phyloP scores from a whole-genome alignment of 441 rosid species.

The Populus hybrid region DNA sequence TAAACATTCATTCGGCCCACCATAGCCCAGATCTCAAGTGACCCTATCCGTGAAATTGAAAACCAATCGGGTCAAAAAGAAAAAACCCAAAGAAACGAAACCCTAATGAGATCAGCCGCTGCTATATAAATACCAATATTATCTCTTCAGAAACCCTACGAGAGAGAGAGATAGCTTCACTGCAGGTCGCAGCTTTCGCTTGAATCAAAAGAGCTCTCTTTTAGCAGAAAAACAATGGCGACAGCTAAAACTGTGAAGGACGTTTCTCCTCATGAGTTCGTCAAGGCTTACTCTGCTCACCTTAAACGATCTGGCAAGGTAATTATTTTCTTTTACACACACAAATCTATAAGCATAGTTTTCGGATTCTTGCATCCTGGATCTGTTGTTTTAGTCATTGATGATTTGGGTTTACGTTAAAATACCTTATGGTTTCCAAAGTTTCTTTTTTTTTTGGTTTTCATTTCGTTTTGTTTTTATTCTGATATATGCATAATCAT shows the following conservation, averaged over 20 bases:
- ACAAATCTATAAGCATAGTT: neutral
- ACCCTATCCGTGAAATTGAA: neutral
- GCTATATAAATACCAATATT: neutral
- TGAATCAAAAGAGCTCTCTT: neutral
- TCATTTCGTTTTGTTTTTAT: too few species aligned
- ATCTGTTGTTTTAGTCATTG: neutral
- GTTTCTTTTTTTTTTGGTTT: neutral
- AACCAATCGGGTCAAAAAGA: too few species aligned
- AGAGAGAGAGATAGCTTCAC: neutral
- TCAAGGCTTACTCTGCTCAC: conserved; percentile 33
- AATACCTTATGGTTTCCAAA: neutral
- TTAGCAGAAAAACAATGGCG: conserved; percentile 10
- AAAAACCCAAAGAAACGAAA: too few species aligned
- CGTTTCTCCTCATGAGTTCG: conserved; percentile 35
- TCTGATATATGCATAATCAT: neutral
- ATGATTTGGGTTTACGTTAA: neutral
- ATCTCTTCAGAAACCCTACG: neutral
- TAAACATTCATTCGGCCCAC: neutral
- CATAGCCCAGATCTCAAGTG: neutral
- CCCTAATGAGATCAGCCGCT: neutral
- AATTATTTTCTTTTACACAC: neutral
- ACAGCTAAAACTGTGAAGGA: conserved; percentile 29
- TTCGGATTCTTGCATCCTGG: neutral
- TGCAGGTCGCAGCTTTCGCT: neutral
- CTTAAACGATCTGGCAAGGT: conserved; percentile 40